Evolutionary conservation across 2,329 filamentous ascomycete genomes (phyloP), one percentile per base, ranked within the genome.

Genomic region (Diaporthe australafricana): DNA sequence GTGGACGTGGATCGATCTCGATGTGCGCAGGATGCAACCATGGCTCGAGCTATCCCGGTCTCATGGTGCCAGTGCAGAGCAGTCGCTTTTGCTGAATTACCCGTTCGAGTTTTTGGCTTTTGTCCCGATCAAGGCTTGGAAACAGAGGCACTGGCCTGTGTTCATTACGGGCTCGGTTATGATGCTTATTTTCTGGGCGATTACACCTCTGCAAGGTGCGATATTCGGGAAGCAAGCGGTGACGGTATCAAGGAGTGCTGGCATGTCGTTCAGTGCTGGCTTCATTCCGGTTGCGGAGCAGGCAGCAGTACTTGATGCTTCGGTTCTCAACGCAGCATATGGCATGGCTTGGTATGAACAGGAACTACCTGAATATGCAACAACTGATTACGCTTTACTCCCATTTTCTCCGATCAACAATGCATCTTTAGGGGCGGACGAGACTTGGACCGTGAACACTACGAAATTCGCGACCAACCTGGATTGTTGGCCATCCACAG

Each of bases 1-100:
- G 0, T 91, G 89, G 88, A 84, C 82, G 3, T 90, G 89, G 88
- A 83, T 91, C 0, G 89, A 92, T 65, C 77, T 91, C 0, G 88
- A 92, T 45, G 80, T 84, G 0, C 89, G 90, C 71, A 75, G 90
- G 0, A 80, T 91, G 55, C 89, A 92, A 42, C 89, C 90, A 0
- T 92, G 86, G 81, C 85, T 89, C 14, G 87, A 91, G 27, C 69
- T 92, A 0, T 90, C 88, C 0, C 85, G 83, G 12, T 17, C 75
- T 0, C 74, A 77, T 0, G 89, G 89, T 0, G 86, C 86, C 0
- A 75, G 74, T 0, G 87, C 82, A 0, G 78, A 81, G 7, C 75
- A 87, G 0, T 89, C 87, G 0, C 20, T 92, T 0, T 79, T 89
- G 0, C 62, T 92, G 0, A 82, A 85, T 0, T 92, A 92, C 47